Evolutionary conservation across 305 asterid species (phyloP).

Genomic region (Rubia peregrina): DNA sequence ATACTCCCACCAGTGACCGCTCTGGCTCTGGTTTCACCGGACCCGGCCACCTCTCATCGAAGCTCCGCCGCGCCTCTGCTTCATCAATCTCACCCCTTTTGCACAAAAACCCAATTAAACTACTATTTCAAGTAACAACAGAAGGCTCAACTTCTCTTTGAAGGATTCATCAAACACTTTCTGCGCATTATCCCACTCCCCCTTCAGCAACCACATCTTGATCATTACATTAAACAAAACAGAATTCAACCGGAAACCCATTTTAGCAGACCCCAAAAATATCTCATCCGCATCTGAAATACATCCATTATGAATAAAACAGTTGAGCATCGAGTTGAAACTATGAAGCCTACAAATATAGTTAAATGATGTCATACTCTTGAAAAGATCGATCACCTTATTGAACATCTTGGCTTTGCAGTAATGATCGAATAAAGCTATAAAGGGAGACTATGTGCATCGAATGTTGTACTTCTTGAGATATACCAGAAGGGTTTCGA

Average conservation of each 20-base stretch:
- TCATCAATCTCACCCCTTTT: slow-evolving; percentile 48
- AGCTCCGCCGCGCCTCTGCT: too few species aligned
- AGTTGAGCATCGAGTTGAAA: slow-evolving; percentile 65
- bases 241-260: slow-evolving; percentile 56
- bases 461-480: slow-evolving; percentile 39
- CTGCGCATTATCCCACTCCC: slow-evolving; percentile 51
- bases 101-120: slow-evolving; percentile 66
- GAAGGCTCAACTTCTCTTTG: slow-evolving; percentile 64
- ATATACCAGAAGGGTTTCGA: slow-evolving; percentile 41
- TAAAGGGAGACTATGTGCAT: slow-evolving; percentile 58
- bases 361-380: slow-evolving; percentile 53
- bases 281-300: slow-evolving; percentile 39
- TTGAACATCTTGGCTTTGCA: slow-evolving; percentile 47
- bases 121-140: slow-evolving; percentile 66
- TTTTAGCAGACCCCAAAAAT: slow-evolving; percentile 32
- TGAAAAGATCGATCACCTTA: slow-evolving; percentile 48
- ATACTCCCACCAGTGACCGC: too few species aligned
- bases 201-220: slow-evolving; percentile 58
- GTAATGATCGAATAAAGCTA: slow-evolving; percentile 62
- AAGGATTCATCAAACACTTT: slow-evolving; percentile 75
- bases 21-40: too few species aligned
- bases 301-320: slow-evolving; percentile 45
- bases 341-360: slow-evolving; percentile 55
- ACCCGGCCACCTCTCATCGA: too few species aligned
- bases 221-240: slow-evolving; percentile 66